A percentile compares a stretch with the other conserved stretches of the same genome.
phyloP scores from a whole-genome alignment of 164 flowering plant genomes.

The Aristolochia fimbriata region DNA sequence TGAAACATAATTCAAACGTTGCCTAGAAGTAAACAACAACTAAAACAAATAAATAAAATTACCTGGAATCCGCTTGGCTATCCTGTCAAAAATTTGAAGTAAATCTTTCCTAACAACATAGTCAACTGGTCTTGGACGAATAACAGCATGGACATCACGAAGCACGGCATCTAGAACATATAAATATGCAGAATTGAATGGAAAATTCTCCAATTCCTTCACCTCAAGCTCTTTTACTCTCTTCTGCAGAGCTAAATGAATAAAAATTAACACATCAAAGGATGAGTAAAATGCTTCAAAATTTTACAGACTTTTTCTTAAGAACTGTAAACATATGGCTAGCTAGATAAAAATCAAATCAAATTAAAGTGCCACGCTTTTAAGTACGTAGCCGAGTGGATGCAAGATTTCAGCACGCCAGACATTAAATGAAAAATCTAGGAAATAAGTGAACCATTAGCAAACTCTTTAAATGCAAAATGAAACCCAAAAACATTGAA shows the following conservation, averaged over 20 bases:
- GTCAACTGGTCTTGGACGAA: constrained; percentile 37
- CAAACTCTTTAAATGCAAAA: no score
- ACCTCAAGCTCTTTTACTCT: constrained; percentile 28
- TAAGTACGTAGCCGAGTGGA: no score
- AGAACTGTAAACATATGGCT: no score
- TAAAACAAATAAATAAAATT: constrained; percentile 4
- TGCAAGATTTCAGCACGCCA: no score
- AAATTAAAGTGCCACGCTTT: no score
- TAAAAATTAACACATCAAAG: neutral
- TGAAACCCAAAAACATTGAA: no score
- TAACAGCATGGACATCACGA: constrained; percentile 23
- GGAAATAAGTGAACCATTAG: no score
- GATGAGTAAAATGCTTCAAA: neutral
- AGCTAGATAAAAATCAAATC: no score
- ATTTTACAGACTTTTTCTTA: no score
- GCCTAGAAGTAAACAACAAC: neutral
- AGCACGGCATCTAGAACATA: constrained; percentile 28
- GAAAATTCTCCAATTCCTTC: constrained; percentile 17
- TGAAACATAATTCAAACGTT: no score
- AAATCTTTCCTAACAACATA: constrained; percentile 36
- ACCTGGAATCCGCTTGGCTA: constrained; percentile 53
- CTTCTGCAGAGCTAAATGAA: constrained; percentile 26
- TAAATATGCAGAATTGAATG: constrained; percentile 10
- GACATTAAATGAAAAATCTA: no score
- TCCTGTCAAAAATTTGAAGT: constrained; percentile 37